Evolutionary conservation across 345 rosid genomes (phyloP).

Genomic region (Syzygium grande): DNA sequence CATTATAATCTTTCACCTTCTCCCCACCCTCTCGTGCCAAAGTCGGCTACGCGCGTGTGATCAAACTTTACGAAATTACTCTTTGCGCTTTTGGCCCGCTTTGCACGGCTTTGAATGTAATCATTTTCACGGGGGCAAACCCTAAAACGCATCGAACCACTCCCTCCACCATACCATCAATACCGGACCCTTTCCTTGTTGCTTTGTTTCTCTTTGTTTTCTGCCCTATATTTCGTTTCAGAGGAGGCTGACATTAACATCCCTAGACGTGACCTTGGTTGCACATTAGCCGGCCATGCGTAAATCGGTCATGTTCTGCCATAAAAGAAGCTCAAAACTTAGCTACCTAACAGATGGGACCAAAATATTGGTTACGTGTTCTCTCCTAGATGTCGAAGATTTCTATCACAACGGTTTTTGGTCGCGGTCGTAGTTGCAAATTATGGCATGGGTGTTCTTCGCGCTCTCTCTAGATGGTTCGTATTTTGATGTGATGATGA

Average conservation of each 20-base stretch:
- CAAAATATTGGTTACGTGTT: neutral
- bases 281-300: neutral
- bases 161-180: neutral
- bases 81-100: neutral
- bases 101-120: neutral
- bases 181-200: neutral
- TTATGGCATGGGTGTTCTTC: neutral
- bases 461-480: neutral
- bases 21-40: slow-evolving; percentile 33
- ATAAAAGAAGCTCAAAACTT: neutral
- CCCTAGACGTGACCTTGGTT: neutral
- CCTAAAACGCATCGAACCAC: neutral
- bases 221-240: neutral
- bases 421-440: neutral
- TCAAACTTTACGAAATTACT: neutral
- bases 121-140: neutral
- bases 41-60: slow-evolving; percentile 25
- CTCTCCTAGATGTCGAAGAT: neutral
- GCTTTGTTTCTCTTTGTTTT: neutral
- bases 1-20: slow-evolving; percentile 1
- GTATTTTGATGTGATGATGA: neutral
- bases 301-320: neutral
- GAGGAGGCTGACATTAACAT: neutral
- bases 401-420: neutral
- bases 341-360: neutral